phyloP scores from a whole-genome alignment of 352 stramenopile species.

The Hyaloperonospora brassicae region DNA sequence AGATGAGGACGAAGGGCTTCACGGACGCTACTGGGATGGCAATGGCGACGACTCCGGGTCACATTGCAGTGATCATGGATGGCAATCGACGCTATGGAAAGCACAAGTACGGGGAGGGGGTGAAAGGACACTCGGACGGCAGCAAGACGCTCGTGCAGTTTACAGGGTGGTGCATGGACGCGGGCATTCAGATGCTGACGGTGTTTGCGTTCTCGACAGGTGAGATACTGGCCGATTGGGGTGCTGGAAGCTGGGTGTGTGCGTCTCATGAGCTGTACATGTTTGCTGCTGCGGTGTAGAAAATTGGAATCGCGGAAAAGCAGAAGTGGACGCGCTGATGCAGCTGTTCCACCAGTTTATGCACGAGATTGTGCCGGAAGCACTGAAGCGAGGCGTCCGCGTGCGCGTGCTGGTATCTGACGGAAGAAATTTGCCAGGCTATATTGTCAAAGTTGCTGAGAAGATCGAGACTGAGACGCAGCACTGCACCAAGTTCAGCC shows the following conservation, averaged over 20 bases:
- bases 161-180: constrained; percentile 93
- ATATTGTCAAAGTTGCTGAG: constrained; percentile 61
- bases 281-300: constrained; percentile 36
- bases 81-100: constrained; percentile 93
- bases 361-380: constrained; percentile 87
- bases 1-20: constrained; percentile 6
- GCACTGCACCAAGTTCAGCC: constrained; percentile 68
- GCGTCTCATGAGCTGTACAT: too few relatives aligned
- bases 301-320: constrained; percentile 89
- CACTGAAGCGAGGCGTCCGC: constrained; percentile 85
- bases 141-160: constrained; percentile 93
- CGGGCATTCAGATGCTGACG: constrained; percentile 86
- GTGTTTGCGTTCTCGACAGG: constrained; percentile 94
- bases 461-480: constrained; percentile 85
- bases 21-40: constrained; percentile 15
- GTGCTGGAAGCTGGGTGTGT: not conserved
- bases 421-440: constrained; percentile 50
- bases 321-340: constrained; percentile 90
- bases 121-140: constrained; percentile 91
- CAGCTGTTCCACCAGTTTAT: constrained; percentile 93
- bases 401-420: constrained; percentile 88
- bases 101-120: constrained; percentile 56
- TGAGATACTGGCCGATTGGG: constrained; percentile 8
- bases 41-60: constrained; percentile 39
- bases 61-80: constrained; percentile 96